Evolutionary conservation across 768 basidiomycete genomes (phyloP), one percentile per base, ranked within the genome.

Genomic region (Artomyces pyxidatus): DNA sequence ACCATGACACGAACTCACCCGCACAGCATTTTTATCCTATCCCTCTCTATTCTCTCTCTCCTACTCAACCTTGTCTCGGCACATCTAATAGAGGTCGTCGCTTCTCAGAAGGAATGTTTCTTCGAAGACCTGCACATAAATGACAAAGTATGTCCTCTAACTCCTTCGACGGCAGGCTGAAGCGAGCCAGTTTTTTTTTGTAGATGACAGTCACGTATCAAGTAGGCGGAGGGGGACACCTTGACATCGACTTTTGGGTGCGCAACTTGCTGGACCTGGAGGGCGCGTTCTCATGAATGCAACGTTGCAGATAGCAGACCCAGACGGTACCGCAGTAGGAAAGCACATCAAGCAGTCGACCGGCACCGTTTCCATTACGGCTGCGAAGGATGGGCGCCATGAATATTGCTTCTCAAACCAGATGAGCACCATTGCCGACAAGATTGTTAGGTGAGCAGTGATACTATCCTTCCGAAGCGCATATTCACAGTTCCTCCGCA

Each of bases 201-300:
- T 35, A 97, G 94, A 98, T 99, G 96, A 95, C 95, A 22, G 88
- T 99, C 43, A 96, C 95, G 32, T 99, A 98, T 64, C 96, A 99
- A 75, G 96, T 98, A 6, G 94, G 91, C 45, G 92, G 90, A 38
- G 96, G 96, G 22, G 95, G 96, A 1, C 89, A 97, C 63, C 68
- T 98, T 43, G 96, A 99, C 68, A 90, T 99, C 51, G 95, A 99
- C 67, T 98, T 98, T 63, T 95, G 85, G 87, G 93, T 95, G 55
- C 60, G 68, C 62, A 23, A 10, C 27, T 5, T 19, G 10, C 26
- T 8, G 19, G 9, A 3, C 6, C 21, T 37, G 27, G n/a, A 5
- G 44, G 39, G 8, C 47, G 2, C 12, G 32, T 12, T 27, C 25
- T 25, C n/a, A 25, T 22, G 39, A 26, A 27, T 32, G 19, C 23